Conservation (phyloP, 164 flowering plant species). For the Stephania cephalantha region DNA sequence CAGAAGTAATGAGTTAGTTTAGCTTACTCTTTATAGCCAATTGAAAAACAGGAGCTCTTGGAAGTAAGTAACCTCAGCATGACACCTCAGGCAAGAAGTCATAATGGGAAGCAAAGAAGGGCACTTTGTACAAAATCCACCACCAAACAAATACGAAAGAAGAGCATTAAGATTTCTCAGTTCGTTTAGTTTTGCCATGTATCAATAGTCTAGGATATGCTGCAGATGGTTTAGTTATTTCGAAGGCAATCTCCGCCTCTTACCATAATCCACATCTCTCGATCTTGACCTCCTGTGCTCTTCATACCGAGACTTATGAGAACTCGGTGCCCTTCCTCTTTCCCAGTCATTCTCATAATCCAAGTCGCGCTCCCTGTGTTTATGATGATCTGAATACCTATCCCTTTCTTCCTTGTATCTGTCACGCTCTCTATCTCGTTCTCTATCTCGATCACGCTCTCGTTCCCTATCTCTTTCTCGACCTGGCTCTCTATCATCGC, state of each 20-base stretch:
- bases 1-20: not conserved
- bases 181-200: not conserved
- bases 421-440: conserved; percentile 31
- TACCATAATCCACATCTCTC: conserved; percentile 75
- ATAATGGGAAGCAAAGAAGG: conserved; percentile 1
- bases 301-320: conserved; percentile 64
- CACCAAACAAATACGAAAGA: conserved; percentile 9
- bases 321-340: conserved; percentile 62
- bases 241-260: conserved; percentile 53
- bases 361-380: conserved; percentile 51
- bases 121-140: conserved; percentile 5
- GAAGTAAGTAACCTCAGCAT: conserved; percentile 14
- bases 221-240: conserved; percentile 25
- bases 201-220: not conserved
- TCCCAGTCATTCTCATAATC: conserved; percentile 80
- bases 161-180: conserved; percentile 15
- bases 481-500: conserved; percentile 53
- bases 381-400: conserved; percentile 53
- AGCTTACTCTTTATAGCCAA: conserved; percentile 17
- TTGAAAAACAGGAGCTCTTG: conserved; percentile 6
- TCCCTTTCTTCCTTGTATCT: conserved; percentile 59
- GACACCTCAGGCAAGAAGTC: conserved; percentile 14
- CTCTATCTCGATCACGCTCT: conserved; percentile 40
- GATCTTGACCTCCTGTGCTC: conserved; percentile 66
- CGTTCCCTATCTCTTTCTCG: conserved; percentile 54